A percentile compares a stretch with the other conserved stretches of the same genome.
Conservation (phyloP, 2,329 filamentous ascomycete species). For the Talaromyces rugulosus region DNA sequence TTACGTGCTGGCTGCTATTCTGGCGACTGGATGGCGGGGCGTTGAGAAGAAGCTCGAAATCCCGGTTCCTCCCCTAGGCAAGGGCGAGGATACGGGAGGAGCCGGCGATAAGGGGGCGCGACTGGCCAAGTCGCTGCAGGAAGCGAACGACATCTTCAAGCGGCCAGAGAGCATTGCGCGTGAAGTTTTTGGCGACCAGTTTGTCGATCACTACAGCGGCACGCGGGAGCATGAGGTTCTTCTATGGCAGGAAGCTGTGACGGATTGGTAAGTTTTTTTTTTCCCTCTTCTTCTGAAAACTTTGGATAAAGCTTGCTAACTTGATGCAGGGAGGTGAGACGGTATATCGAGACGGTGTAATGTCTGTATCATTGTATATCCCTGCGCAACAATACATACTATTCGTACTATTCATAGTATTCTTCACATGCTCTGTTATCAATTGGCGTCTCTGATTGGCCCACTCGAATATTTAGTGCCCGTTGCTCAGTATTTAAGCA, state of each 20-base stretch:
- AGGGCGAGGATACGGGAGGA: conserved; percentile 77
- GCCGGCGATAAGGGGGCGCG: conserved; percentile 66
- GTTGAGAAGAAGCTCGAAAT: conserved; percentile 90
- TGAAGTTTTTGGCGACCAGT: conserved; percentile 88
- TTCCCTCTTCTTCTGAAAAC: not conserved
- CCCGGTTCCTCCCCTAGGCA: conserved; percentile 73
- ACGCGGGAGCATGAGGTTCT: conserved; percentile 87
- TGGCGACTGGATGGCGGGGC: conserved; percentile 85
- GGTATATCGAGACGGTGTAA: conserved; percentile 73
- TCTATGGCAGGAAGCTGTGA: conserved; percentile 92
- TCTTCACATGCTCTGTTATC: not conserved
- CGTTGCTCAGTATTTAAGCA: not conserved
- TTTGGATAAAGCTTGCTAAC: not conserved
- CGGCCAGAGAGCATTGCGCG: conserved; percentile 78
- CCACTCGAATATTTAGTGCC: not conserved
- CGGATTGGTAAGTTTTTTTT: conserved; percentile 72
- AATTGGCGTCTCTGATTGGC: not conserved
- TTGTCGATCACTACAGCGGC: conserved; percentile 92
- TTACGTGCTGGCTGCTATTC: conserved; percentile 78
- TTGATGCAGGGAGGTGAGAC: conserved; percentile 63
- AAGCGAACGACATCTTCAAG: conserved; percentile 77
- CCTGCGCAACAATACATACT: not conserved
- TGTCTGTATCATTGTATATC: not conserved
- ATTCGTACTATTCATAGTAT: not conserved
- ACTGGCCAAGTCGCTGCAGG: conserved; percentile 77